Evolutionary conservation across 129 eudicot species (phyloP), one percentile per base, ranked within the genome.

Genomic region (Arctium minus): DNA sequence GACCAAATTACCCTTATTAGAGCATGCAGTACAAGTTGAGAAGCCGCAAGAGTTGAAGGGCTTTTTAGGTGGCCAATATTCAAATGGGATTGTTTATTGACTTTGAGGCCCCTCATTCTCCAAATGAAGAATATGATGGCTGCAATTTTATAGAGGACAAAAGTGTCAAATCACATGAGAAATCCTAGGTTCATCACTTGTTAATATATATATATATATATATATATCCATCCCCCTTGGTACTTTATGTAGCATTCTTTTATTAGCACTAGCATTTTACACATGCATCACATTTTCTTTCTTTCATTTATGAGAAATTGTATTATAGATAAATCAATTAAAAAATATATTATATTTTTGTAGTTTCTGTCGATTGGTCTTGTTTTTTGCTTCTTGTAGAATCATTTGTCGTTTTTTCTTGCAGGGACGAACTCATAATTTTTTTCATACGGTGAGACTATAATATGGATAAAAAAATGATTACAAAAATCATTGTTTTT

Each of bases 121-220:
- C 13, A 36, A 84, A 79, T 3, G 79, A 53, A 31, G 62, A 53
- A 76, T 68, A 12, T 60, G 4, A 70, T 46, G 60, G 72, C 72
- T 65, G 53, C 11, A 80, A 36, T 12, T 50, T n/a, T 17, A 37
- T 46, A 10, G 56, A 42, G 79, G 83, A 46, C 79, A 67, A 65
- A 32, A 79, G 48, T 29, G 87, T 70, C 79, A 60, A 42, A 70
- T 75, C 8, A 8, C 42, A 60, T 56, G 12, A 29, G 72, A 11
- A 6, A 73, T 75, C 64, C 80, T 84, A 84, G 70, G 83, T 84
- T 84, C 70, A 84, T 38, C 60, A 29, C 79, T 79, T 84, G 81
- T 76, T 44, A 46, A 82, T 75, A 72, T 60, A 53, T 69, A 50
- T 8, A 53, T 53, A 53, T 53, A 22, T 22, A 72, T 56, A 53